Conservation (phyloP, 1,284 basidiomycete species). For the Irpex rosettiformis region DNA sequence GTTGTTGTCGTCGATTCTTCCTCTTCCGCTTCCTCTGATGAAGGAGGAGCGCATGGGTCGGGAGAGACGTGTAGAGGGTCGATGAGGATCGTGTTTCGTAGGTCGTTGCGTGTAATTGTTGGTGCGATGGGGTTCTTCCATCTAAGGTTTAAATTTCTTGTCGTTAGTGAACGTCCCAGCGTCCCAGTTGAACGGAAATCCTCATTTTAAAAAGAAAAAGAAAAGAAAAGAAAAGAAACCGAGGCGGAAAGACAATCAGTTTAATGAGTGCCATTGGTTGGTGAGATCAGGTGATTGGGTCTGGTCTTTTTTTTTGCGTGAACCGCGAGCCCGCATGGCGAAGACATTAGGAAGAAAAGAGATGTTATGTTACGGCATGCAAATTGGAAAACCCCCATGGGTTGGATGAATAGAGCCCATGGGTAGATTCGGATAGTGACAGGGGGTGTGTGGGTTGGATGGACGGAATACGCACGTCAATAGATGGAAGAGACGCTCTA, state of each 20-base stretch:
- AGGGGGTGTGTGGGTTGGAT: constrained; percentile 9
- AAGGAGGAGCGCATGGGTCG: not conserved
- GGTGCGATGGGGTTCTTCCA: constrained; percentile 9
- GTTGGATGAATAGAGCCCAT: not conserved
- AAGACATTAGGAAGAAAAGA: not conserved
- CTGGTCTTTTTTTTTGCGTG: not conserved
- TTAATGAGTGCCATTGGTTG: not conserved
- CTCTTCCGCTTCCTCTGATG: too few species aligned
- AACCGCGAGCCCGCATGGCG: not conserved
- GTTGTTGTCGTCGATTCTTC: too few species aligned
- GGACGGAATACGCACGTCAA: constrained; percentile 52
- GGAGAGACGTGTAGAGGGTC: constrained; percentile 25
- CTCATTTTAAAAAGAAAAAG: constrained; percentile 3
- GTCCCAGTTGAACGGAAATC: too few species aligned
- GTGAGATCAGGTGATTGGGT: not conserved
- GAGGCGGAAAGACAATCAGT: too few species aligned
- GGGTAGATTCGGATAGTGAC: not conserved
- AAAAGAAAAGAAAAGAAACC: constrained; percentile 7
- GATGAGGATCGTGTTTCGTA: constrained; percentile 61
- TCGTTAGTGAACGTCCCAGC: not conserved
- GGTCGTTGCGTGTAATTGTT: constrained; percentile 39
- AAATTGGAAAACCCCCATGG: too few species aligned
- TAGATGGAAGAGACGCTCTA: constrained; percentile 55
- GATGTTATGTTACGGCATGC: not conserved
- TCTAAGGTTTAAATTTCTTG: constrained; percentile 5